A percentile compares a stretch with the other conserved stretches of the same genome.
Conservation (phyloP, 805 yeast genomes). For the Pichia membranifaciens region DNA sequence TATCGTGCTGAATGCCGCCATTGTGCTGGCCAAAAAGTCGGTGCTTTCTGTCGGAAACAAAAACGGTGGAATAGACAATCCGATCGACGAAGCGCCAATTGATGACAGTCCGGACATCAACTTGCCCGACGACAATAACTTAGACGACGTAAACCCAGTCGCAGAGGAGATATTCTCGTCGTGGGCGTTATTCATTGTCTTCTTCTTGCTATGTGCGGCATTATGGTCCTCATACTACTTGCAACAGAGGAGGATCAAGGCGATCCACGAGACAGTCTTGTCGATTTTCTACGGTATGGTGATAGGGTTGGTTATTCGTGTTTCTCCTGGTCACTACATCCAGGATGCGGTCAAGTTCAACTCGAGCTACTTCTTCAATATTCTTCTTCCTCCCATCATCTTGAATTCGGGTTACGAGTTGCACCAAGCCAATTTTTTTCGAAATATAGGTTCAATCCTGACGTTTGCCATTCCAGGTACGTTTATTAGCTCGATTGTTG, state of each 20-base stretch:
- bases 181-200: slow-evolving; percentile 90
- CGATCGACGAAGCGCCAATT: slow-evolving; percentile 32
- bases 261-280: slow-evolving; percentile 95
- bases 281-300: slow-evolving; percentile 96
- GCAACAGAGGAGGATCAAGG: slow-evolving; percentile 86
- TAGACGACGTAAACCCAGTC: slow-evolving; percentile 70
- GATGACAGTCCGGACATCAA: slow-evolving; percentile 37
- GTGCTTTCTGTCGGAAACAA: slow-evolving; percentile 2
- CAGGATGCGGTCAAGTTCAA: slow-evolving; percentile 96
- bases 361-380: slow-evolving; percentile 88
- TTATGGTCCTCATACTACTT: slow-evolving; percentile 92
- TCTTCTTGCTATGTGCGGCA: slow-evolving; percentile 77
- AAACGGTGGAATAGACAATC: slow-evolving; percentile 17
- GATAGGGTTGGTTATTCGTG: slow-evolving; percentile 84
- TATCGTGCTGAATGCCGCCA: not conserved
- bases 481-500: slow-evolving; percentile 80
- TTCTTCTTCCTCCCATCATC: slow-evolving; percentile 91
- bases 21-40: slow-evolving; percentile 2
- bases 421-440: slow-evolving; percentile 91
- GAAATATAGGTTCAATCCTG: slow-evolving; percentile 83
- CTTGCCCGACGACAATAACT: slow-evolving; percentile 44
- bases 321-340: slow-evolving; percentile 93
- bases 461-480: slow-evolving; percentile 98
- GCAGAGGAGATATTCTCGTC: slow-evolving; percentile 94
- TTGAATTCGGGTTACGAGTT: slow-evolving; percentile 94